Base-by-base conservation (phyloP, 352 stramenopile genomes). In the Phytopythium aichiense region DNA sequence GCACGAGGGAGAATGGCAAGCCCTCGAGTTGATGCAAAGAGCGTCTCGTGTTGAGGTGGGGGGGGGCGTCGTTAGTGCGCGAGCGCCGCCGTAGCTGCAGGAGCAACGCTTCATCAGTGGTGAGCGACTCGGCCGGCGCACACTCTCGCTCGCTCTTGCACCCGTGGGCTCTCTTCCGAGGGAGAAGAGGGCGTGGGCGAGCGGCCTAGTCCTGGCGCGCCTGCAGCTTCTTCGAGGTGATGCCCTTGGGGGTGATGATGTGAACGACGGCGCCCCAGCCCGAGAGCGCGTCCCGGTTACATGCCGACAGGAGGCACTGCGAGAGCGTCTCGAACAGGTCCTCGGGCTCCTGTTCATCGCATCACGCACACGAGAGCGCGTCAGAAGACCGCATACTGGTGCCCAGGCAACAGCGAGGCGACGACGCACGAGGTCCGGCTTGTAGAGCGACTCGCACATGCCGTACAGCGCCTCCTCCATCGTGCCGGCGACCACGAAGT, bases 361-460 rank as follows among this genome's bases (percentile, higher is more conserved):
- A 22, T 2, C 6, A 33, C 18, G 8, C 18, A 28, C 46, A 58
- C 31, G 15, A 46, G 31, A 48, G 13, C 46, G 13, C 46, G 35
- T 33, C 22, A 7, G 42, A 1, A 25, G 20, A 25, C 20, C 18
- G 9, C 42, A 48, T 23, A 25, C 15, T 1, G 18, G 18, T 20
- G 18, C 11, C 4, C 9, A 7, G 42, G 33, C 22, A 51, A 25
- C 20, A 57, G 25, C 54, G 1, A 6, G n/a, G 22, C 16, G 55
- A 16, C 37, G 7, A 52, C 64, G 58, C 54, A 91, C 81, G 89
- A 99, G 90, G 73, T 99, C 85, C 40, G 96, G 96, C 72, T 97
- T 94, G 76, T 98, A 99, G 46, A 99, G 81, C 63, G 95, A 97
- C 74, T 99, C 98, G 71, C 97, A 99, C 92, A 98, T 99, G 68